phyloP scores from a whole-genome alignment of 164 flowering plant species.

The Kalanchoe fedtschenkoi region DNA sequence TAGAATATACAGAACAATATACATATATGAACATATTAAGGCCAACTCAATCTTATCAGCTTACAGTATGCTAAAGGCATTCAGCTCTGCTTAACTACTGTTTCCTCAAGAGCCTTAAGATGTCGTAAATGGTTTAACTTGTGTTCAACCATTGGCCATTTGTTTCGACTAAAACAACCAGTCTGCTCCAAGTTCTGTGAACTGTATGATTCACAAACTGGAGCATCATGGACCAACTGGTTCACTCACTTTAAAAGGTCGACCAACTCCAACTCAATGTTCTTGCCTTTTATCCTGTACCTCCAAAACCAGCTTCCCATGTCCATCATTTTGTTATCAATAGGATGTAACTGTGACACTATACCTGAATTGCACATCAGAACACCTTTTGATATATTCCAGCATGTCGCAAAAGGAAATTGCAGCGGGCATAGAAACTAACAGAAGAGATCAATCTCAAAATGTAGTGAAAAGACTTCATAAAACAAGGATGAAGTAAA shows the following conservation, averaged over 20 bases:
- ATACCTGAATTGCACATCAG: constrained; percentile 39
- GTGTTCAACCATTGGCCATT: constrained; percentile 38
- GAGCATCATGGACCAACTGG: constrained; percentile 5
- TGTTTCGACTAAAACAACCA: constrained; percentile 2
- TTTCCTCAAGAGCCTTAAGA: background rate
- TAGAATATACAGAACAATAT: no score
- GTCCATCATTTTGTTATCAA: constrained; percentile 42
- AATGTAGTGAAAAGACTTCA: no score
- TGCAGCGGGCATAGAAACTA: background rate
- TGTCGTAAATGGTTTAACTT: constrained; percentile 39
- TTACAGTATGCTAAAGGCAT: background rate
- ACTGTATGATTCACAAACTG: constrained; percentile 49
- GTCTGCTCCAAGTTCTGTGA: constrained; percentile 17
- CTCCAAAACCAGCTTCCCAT: constrained; percentile 91
- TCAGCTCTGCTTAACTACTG: background rate
- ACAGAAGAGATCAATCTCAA: no score
- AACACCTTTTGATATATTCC: background rate
- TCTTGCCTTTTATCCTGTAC: constrained; percentile 46
- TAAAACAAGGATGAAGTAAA: no score
- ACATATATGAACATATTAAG: background rate
- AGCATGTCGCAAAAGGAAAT: background rate
- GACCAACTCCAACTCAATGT: constrained; percentile 53
- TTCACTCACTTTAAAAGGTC: constrained; percentile 26
- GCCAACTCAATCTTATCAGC: background rate
- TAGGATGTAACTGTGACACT: constrained; percentile 32